Evolutionary conservation across 495 filamentous ascomycete species (phyloP).

Genomic region (Zalerion maritima): DNA sequence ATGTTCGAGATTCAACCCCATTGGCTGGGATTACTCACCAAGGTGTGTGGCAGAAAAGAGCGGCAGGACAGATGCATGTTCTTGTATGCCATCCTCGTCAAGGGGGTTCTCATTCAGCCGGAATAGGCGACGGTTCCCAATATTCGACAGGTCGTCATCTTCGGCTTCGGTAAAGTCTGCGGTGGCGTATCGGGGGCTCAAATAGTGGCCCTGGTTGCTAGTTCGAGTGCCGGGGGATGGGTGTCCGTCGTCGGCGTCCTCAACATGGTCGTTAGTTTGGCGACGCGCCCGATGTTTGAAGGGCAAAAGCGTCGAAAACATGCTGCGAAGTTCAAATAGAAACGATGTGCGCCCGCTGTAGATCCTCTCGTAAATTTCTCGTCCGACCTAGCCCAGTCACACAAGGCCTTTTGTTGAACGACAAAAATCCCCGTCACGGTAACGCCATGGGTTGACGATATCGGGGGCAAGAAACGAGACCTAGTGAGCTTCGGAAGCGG

Average conservation of each 20-base stretch:
- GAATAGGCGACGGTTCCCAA: conserved; percentile 19
- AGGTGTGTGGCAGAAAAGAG: conserved; percentile 73
- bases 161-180: conserved; percentile 43
- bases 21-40: conserved; percentile 33
- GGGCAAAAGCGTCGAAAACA: conserved; percentile 30
- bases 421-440: no score
- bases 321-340: no score
- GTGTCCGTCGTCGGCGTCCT: conserved; percentile 16
- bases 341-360: no score
- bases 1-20: conserved; percentile 1
- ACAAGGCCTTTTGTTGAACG: no score
- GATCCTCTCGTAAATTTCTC: no score
- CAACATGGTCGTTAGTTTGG: conserved; percentile 10
- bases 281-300: conserved; percentile 20
- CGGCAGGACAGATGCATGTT: conserved; percentile 52
- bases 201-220: conserved; percentile 21
- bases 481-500: no score
- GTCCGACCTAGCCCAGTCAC: no score
- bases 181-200: conserved; percentile 39
- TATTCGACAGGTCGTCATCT: conserved; percentile 27
- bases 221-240: conserved; percentile 19
- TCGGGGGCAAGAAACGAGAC: no score
- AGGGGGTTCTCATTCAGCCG: conserved; percentile 23
- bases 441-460: no score
- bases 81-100: conserved; percentile 41